Evolutionary conservation across 2,329 filamentous ascomycete species (phyloP), one percentile per base, ranked within the genome.

Genomic region (Ascochyta viciae-villosae): DNA sequence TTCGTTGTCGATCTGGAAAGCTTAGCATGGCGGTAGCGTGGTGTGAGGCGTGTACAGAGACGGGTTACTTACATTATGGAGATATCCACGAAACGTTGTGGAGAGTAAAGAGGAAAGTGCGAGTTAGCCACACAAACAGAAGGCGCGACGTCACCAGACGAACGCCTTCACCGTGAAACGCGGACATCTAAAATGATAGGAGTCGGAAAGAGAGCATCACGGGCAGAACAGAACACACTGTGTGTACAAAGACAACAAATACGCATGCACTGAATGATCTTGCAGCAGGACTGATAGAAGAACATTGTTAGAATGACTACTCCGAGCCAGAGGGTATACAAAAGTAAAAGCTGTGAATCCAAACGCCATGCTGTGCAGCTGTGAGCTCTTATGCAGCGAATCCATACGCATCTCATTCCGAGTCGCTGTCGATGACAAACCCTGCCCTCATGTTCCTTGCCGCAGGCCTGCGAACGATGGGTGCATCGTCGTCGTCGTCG

Each of bases 341-440:
- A 63, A 56, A 44, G 24, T 50, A 27, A 38, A 50, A 52, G 31
- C 38, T 46, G 58, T 40, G 55, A 62, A 61, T 50, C 55, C 33
- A 39, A 46, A 64, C 63, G 54, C 67, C 66, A 39, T 52, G 33
- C 48, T 38, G 64, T 65, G 59, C 63, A 57, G 38, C 12, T 33
- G 24, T 37, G 23, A 42, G 40, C 26, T 29, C 10, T 24, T 31
- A 47, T 46, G 48, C 39, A 45, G 46, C 7, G 50, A 27, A 34
- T 6, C 15, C 38, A 19, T 29, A n/a, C 29, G 24, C 7, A 44
- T 41, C 51, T 66, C 65, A 77, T 54, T 77, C 75, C 24, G 74
- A 77, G 65, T 80, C 78, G 52, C 79, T 79, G 42, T 78, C 77
- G 64, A 80, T 66, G 35, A 81, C 65, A 57, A 81, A 80, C 0